Conservation (phyloP, 2,329 filamentous ascomycete species). For the Immersiporthe knoxdaviesiana region DNA sequence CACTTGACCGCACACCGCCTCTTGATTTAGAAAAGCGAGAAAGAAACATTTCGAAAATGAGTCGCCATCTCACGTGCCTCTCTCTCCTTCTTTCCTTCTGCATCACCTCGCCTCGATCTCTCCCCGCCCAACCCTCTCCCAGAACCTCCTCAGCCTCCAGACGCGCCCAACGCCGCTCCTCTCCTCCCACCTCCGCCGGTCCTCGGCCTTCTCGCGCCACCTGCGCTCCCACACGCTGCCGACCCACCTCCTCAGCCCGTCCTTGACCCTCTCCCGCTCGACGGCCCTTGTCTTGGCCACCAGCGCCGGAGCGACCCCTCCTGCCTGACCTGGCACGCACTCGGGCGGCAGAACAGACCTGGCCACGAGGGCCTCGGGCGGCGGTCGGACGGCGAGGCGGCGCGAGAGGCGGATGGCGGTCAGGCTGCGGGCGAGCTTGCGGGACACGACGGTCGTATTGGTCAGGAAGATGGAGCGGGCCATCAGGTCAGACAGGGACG, state of each 20-base stretch:
- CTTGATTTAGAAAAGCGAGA: not conserved
- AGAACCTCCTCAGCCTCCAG: constrained; percentile 65
- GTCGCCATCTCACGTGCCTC: not conserved
- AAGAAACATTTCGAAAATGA: not conserved
- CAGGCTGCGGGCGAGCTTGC: constrained; percentile 64
- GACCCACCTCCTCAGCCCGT: constrained; percentile 67
- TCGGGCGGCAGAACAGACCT: constrained; percentile 68
- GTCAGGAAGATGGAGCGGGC: constrained; percentile 69
- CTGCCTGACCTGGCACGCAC: constrained; percentile 54
- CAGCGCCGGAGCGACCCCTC: constrained; percentile 60
- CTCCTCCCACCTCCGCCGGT: constrained; percentile 53
- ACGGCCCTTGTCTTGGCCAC: constrained; percentile 65
- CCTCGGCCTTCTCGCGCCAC: constrained; percentile 54
- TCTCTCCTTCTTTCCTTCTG: not conserved
- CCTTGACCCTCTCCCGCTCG: constrained; percentile 70
- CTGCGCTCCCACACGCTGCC: constrained; percentile 60
- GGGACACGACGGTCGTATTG: constrained; percentile 66
- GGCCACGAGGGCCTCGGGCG: constrained; percentile 62
- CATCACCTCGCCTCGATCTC: constrained; percentile 35
- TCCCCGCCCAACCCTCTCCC: constrained; percentile 61
- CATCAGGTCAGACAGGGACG: constrained; percentile 65
- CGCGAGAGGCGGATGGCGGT: constrained; percentile 68
- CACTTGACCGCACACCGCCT: not conserved
- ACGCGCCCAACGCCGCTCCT: constrained; percentile 58
- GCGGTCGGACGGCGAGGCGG: constrained; percentile 62